Conservation (phyloP, 1,284 basidiomycete species). For the Cutaneotrichosporon dermatis region DNA sequence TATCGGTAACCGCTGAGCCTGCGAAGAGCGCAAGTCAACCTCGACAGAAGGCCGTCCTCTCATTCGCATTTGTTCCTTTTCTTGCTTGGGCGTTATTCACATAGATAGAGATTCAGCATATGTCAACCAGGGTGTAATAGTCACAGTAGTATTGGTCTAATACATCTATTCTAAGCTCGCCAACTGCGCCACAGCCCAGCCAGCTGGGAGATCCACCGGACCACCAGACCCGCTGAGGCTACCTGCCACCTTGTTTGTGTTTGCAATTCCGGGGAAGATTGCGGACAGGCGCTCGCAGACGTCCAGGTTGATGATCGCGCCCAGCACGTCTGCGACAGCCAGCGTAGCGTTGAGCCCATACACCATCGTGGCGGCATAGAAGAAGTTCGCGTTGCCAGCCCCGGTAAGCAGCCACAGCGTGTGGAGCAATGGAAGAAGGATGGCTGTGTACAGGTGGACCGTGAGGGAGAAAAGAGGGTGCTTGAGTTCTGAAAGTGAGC, state of each 20-base stretch:
- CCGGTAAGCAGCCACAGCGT: slow-evolving; percentile 87
- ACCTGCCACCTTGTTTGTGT: too few relatives aligned
- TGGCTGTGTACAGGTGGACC: slow-evolving; percentile 75
- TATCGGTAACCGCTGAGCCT: slow-evolving; percentile 9
- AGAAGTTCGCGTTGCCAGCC: slow-evolving; percentile 97
- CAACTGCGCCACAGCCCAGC: slow-evolving; percentile 11
- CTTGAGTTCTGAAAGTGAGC: slow-evolving; percentile 61
- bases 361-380: slow-evolving; percentile 91
- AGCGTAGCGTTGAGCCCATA: slow-evolving; percentile 82
- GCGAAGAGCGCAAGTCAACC: not conserved
- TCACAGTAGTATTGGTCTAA: not conserved
- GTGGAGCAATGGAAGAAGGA: slow-evolving; percentile 86
- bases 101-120: not conserved
- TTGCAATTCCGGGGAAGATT: not conserved
- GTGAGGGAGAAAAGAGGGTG: slow-evolving; percentile 81
- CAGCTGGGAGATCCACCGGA: not conserved
- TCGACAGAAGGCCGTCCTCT: not conserved
- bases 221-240: too few relatives aligned
- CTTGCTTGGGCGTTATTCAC: slow-evolving; percentile 1
- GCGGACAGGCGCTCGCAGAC: not conserved
- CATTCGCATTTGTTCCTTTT: not conserved
- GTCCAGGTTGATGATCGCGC: slow-evolving; percentile 51
- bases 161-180: slow-evolving; percentile 7
- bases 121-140: slow-evolving; percentile 4
- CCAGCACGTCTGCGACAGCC: slow-evolving; percentile 74